These are phyloP conservation scores for Tardiomyces digboiensis DNA, from an alignment of 1,139 yeast genomes.

Conservation along the genomic window DNA sequence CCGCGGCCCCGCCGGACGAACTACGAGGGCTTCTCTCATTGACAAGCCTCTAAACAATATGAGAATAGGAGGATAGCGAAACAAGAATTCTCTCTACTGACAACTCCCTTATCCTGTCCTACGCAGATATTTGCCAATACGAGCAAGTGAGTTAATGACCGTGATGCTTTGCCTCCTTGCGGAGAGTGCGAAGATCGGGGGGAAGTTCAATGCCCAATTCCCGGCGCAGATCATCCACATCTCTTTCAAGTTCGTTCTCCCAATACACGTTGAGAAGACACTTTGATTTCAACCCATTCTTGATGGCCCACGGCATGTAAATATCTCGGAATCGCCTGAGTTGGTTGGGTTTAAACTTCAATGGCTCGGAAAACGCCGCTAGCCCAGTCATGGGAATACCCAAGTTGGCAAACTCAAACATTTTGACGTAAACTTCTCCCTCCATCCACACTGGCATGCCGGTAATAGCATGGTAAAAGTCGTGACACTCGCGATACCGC, in stretches of 20 bases:
- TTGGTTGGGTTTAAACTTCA: constrained; percentile 50
- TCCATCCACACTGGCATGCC: constrained; percentile 88
- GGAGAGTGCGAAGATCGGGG: constrained; percentile 66
- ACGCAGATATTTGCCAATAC: too few relatives aligned
- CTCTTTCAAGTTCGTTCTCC: constrained; percentile 74
- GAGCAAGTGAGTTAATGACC: too few relatives aligned
- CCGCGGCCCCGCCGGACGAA: too few relatives aligned
- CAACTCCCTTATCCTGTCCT: too few relatives aligned
- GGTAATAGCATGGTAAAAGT: constrained; percentile 88
- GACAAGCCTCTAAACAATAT: too few relatives aligned
- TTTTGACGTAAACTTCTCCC: constrained; percentile 91
- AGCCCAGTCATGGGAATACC: constrained; percentile 96
- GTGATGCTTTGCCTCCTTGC: constrained; percentile 27
- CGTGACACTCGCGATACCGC: constrained; percentile 94
- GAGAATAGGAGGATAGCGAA: too few relatives aligned
- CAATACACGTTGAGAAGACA: constrained; percentile 86
- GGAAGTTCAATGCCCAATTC: constrained; percentile 67
- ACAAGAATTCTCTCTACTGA: too few relatives aligned
- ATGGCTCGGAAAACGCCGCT: constrained; percentile 83
- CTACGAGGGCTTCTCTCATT: too few relatives aligned
- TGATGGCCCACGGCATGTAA: constrained; percentile 86
- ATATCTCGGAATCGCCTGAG: constrained; percentile 39
- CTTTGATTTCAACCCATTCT: constrained; percentile 62
- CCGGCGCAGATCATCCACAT: constrained; percentile 58
- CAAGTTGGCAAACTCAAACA: constrained; percentile 84